These are phyloP conservation scores for Penicillium sp. DNA, from an alignment of 2,329 filamentous ascomycete genomes.

Conservation along the genomic window DNA sequence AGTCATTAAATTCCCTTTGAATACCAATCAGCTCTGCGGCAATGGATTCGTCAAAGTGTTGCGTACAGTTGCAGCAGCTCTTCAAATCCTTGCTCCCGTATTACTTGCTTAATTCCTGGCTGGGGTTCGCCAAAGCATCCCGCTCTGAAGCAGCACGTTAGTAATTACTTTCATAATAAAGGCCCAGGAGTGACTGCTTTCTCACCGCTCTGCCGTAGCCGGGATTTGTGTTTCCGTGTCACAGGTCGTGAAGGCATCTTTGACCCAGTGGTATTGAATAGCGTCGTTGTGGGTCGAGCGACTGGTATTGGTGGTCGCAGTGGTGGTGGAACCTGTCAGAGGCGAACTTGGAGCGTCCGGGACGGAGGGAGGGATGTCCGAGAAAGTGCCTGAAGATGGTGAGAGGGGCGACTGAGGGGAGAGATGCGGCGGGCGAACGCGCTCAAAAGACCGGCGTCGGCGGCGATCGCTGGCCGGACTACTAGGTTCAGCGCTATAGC, in stretches of 20 bases:
- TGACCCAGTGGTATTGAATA: constrained; percentile 43
- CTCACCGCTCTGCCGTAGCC: constrained; percentile 33
- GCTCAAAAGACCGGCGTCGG: constrained; percentile 38
- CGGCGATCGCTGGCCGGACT: constrained; percentile 30
- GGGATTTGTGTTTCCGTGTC: constrained; percentile 31
- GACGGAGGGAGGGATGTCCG: constrained; percentile 31
- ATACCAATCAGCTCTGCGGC: neutral
- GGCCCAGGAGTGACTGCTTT: neutral
- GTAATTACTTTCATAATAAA: neutral
- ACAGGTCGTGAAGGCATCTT: constrained; percentile 35
- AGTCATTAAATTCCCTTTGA: constrained; percentile 48
- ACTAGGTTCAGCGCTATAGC: constrained; percentile 19
- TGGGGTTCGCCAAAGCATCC: constrained; percentile 35
- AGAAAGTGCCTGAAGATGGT: constrained; percentile 30
- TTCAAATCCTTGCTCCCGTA: constrained; percentile 38
- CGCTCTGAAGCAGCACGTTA: constrained; percentile 27
- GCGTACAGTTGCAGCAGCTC: constrained; percentile 40
- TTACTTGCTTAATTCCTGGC: constrained; percentile 28
- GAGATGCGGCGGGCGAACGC: constrained; percentile 27
- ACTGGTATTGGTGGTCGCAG: constrained; percentile 22
- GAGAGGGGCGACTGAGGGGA: constrained; percentile 30
- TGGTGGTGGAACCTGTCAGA: constrained; percentile 28
- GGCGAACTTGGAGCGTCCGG: constrained; percentile 37
- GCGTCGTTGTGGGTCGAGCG: constrained; percentile 30
- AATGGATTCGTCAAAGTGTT: neutral